Base-by-base conservation (phyloP, 768 basidiomycete species). In the Phlebiopsis gigantea region DNA sequence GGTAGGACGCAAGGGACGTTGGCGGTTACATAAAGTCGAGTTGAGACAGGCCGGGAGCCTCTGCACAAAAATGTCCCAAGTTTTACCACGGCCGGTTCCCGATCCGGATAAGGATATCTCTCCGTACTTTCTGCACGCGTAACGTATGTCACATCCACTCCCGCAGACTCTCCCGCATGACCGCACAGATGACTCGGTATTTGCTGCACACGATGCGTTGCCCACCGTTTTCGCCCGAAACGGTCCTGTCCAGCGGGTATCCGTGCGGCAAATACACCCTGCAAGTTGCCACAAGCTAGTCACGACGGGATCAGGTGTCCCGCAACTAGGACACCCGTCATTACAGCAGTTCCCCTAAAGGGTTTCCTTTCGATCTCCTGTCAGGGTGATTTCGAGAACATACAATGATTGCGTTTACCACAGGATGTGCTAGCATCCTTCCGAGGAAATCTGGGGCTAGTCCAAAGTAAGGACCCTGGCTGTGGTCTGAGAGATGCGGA, bases 81-180 rank as follows among this genome's bases (percentile, higher is more conserved):
- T 59, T 59, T 55, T 59, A 54, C 58, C 58, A 59, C 58, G 54
- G 54, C 56, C 47, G 56, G 47, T 29, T 7, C 46, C 42, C 56
- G 46, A 9, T 34, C 56, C 56, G 56, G 56, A 57, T 49, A 39
- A 39, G 34, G 34, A 39, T 39, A 45, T 45, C 44, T 45, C 44
- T 45, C 44, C 10, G 44, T 45, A 25, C 19, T 21, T 25, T 45
- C 44, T 45, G 19, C 44, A 45, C 19, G 19, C n/a, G 44, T 10
- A 19, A 19, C 44, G 19, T 19, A 45, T 15, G 9, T 19, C 43
- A 9, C 44, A 45, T 10, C n/a, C 44, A 10, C 44, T 45, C 44
- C 12, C 17, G 34, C 12, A 39, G 34, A 39, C 34, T n/a, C n/a
- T n/a, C n/a, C 34, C 34, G 34, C 34, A 39, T 39, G 34, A 39